Evolutionary conservation across 768 basidiomycete genomes (phyloP), one percentile per base, ranked within the genome.

Genomic region (Clitopilus passeckerianus): DNA sequence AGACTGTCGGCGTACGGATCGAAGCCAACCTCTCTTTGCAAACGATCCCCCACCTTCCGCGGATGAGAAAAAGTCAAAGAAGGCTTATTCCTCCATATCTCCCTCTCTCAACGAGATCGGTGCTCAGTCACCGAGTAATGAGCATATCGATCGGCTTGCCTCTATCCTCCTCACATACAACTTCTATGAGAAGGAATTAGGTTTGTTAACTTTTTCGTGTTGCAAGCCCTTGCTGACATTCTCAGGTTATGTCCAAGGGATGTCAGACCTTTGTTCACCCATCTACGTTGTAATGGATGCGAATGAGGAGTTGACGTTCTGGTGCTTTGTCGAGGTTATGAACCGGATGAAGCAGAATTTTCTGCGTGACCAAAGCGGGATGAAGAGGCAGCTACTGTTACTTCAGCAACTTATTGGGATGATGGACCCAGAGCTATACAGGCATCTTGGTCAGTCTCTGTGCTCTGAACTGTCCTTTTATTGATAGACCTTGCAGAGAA

Each of bases 311-410:
- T 73, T 93, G 74, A 93, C 92, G 1, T 98, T 98, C 74, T 98
- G 95, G 95, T 94, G 93, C 68, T 94, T 99, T 67, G 94, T 91
- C 20, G 85, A 89, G 63, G 85, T 95, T 62, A 98, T 99, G 97
- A 82, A 91, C 67, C 87, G 92, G 58, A 97, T 97, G 93, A 92
- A 95, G 75, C 84, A 87, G 67, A 98, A 99, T 71, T 99, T 99
- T 72, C 79, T 93, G 37, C 85, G 94, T 6, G 97, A 99, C 68
- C 97, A 99, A 70, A 93, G 90, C 60, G 97, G 97, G 3, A 99
- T 99, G 97, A 95, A 93, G 80, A 87, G 89, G 61, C 95, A 98
- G 67, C 73, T 99, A 23, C 82, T 86, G 24, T 91, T 90, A 7
- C 75, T 99, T 18, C 97, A 98, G 67, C 88, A 96, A 65, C 74